These are phyloP conservation scores for Tulasnella sp. DNA, from an alignment of 768 basidiomycete species.

Conservation along the genomic window DNA sequence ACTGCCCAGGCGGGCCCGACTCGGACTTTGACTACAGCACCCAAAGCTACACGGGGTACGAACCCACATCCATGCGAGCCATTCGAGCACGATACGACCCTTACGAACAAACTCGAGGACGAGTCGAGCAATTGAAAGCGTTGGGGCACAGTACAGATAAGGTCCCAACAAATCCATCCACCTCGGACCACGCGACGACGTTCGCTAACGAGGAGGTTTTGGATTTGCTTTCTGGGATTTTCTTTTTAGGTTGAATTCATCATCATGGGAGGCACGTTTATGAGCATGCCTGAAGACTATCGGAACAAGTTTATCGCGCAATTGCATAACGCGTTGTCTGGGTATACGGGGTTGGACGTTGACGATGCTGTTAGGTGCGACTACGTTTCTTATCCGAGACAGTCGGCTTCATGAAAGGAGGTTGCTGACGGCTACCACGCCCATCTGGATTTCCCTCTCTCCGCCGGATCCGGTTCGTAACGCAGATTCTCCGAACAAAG, in stretches of 20 bases:
- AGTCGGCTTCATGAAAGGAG: no score
- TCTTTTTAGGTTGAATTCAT: conserved; percentile 69
- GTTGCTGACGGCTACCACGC: no score
- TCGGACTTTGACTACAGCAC: conserved; percentile 99
- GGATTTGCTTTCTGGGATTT: not conserved
- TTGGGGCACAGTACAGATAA: conserved; percentile 98
- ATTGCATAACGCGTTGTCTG: conserved; percentile 92
- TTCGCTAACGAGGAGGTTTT: no score
- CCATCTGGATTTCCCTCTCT: no score
- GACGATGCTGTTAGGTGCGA: conserved; percentile 85
- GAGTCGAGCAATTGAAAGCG: conserved; percentile 91
- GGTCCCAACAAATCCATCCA: conserved; percentile 32
- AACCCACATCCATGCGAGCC: conserved; percentile 98
- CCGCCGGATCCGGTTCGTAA: no score
- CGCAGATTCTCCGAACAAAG: conserved; percentile 87
- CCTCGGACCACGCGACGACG: no score
- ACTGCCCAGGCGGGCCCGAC: conserved; percentile 97
- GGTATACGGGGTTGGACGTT: conserved; percentile 85
- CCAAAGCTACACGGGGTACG: conserved; percentile 89
- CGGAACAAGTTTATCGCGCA: conserved; percentile 89
- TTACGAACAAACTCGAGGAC: conserved; percentile 91
- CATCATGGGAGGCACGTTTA: conserved; percentile 98
- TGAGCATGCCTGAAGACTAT: conserved; percentile 99
- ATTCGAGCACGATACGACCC: conserved; percentile 95
- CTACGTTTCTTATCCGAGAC: no score